phyloP scores from a whole-genome alignment of 129 eudicot species.

The Flaveria robusta region DNA sequence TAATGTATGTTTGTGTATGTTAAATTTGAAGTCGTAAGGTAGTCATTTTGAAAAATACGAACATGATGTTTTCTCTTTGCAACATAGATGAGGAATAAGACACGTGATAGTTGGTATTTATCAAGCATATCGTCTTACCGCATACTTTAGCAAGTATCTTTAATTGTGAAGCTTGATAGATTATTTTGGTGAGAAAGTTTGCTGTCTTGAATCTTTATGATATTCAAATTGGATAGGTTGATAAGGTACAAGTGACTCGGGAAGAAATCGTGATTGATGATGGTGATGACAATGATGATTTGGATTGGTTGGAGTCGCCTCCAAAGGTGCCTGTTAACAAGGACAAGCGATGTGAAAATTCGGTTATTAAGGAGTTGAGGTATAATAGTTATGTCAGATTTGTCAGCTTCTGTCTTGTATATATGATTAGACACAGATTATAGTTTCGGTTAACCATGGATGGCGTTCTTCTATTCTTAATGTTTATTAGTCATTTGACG shows the following conservation, averaged over 20 bases:
- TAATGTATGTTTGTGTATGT: neutral
- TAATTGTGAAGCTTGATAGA: neutral
- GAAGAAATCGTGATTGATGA: constrained; percentile 43
- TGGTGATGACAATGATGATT: constrained; percentile 55
- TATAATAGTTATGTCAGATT: constrained; percentile 16
- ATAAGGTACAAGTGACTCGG: constrained; percentile 27
- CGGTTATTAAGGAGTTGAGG: constrained; percentile 74
- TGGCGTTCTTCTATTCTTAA: neutral
- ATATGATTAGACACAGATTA: neutral
- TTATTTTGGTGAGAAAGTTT: neutral
- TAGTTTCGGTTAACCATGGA: neutral
- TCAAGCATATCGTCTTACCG: neutral
- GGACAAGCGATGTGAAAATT: constrained; percentile 41
- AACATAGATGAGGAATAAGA: neutral
- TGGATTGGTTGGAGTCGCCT: constrained; percentile 75
- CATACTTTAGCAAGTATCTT: constrained; percentile 4
- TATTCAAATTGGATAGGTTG: constrained; percentile 41
- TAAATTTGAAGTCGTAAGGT: constrained; percentile 3
- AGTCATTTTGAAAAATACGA: neutral
- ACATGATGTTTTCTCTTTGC: neutral
- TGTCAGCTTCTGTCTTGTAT: neutral
- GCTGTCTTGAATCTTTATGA: neutral
- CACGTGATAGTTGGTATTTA: neutral
- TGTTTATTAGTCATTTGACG: neutral
- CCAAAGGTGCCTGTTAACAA: constrained; percentile 44